Base-by-base conservation (phyloP, 2,329 filamentous ascomycete genomes). In the Alternaria sp. region DNA sequence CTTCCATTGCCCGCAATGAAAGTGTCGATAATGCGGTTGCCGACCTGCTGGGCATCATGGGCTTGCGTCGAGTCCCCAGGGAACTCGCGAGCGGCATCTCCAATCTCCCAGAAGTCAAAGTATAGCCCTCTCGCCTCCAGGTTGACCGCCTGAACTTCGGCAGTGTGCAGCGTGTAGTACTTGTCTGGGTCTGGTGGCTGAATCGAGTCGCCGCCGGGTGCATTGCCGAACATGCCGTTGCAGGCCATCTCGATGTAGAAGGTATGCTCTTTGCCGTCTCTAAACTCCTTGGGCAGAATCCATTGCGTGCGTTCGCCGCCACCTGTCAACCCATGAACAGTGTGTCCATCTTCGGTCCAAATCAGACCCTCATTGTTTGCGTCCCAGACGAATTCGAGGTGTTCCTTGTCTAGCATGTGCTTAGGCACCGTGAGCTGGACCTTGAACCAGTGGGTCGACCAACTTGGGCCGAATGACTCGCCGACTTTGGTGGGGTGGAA, bases 181-280 rank as follows among this genome's bases (percentile, higher is more conserved):
- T 87, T 91, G 83, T 97, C 89, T n/a, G 92, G 92, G 63, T 91
- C 86, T 0, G 96, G 96, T 14, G 96, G 94, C 78, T 97, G 92
- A 71, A 97, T 98, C 30, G 86, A 89, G 78, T 96, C 93, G 25
- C 93, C 93, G 20, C 91, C 91, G 0, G 91, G 87, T 0, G 94
- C 91, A 78, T 97, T 97, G 71, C 96, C 96, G 82, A 98, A 98
- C 94, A 98, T 98, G 80, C 91, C 90, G 79, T 99, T 99, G 82
- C 96, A 98, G 20, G 96, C 96, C 92, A 98, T 97, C 83, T 99
- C 96, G 68, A 99, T 90, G 80, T 97, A 99, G 73, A 99, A 92
- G 18, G 87, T 89, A 79, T 98, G 94, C 74, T 94, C 88, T 78
- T 95, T 89, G 57, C 93, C 94, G 78, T 97, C 92, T 65, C 92